Conservation (phyloP, 805 yeast species). For the Komagataella pseudopastoris region DNA sequence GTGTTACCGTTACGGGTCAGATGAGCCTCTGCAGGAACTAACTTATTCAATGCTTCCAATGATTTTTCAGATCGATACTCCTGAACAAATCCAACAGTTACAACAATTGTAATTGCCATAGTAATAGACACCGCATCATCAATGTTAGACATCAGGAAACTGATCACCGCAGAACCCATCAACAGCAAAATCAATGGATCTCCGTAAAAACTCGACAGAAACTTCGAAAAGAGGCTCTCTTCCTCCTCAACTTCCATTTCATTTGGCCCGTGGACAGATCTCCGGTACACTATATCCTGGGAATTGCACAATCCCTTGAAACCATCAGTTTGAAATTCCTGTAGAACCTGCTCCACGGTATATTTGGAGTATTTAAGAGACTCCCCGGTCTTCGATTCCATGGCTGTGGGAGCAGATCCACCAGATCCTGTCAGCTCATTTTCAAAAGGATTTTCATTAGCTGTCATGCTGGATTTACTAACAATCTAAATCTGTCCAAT, state of each 20-base stretch:
- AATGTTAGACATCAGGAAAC: conserved; percentile 87
- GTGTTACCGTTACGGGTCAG: conserved; percentile 71
- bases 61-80: conserved; percentile 94
- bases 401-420: not conserved
- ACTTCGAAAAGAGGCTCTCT: conserved; percentile 60
- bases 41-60: conserved; percentile 77
- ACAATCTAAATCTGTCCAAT: not conserved
- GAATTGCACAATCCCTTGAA: conserved; percentile 47
- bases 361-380: conserved; percentile 35
- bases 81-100: conserved; percentile 93
- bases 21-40: conserved; percentile 96
- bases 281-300: conserved; percentile 61
- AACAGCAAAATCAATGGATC: conserved; percentile 83
- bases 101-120: conserved; percentile 84
- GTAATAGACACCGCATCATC: conserved; percentile 95
- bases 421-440: not conserved
- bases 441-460: conserved; percentile 3
- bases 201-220: conserved; percentile 68
- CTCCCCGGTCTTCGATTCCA: not conserved
- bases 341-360: conserved; percentile 51
- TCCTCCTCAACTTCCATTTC: conserved; percentile 69
- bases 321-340: conserved; percentile 48
- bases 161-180: conserved; percentile 79
- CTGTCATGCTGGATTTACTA: not conserved
- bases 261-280: conserved; percentile 68